Percentiles rank a stretch among this genome's conserved stretches.
These are phyloP conservation scores for Canariomyces notabilis DNA, from an alignment of 2,329 filamentous ascomycete species.

Conservation along the genomic window DNA sequence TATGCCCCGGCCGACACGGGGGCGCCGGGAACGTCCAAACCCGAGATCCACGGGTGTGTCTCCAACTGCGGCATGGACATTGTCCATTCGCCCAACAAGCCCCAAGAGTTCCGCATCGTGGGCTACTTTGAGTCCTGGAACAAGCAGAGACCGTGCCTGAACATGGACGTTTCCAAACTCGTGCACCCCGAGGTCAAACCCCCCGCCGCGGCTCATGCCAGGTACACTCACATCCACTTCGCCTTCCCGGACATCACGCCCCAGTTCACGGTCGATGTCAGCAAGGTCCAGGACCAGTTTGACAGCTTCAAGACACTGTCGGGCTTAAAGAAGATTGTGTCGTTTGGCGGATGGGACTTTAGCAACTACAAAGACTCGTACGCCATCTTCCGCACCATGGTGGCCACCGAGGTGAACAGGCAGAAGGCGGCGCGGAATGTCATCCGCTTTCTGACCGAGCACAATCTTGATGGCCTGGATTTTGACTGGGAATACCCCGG, in stretches of 20 bases:
- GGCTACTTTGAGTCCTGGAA: slow-evolving; percentile 31
- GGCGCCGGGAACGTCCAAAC: not conserved
- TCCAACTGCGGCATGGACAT: slow-evolving; percentile 12
- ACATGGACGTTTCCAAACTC: slow-evolving; percentile 22
- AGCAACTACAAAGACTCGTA: slow-evolving; percentile 34
- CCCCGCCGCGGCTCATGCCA: slow-evolving; percentile 26
- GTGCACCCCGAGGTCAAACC: too few relatives aligned
- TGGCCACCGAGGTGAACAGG: slow-evolving; percentile 32
- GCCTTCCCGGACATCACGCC: slow-evolving; percentile 27
- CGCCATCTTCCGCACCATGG: slow-evolving; percentile 32
- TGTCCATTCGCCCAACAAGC: not conserved
- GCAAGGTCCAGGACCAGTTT: slow-evolving; percentile 27
- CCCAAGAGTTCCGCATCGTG: slow-evolving; percentile 14
- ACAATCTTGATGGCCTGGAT: slow-evolving; percentile 36
- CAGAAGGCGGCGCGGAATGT: slow-evolving; percentile 33
- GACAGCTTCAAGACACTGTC: slow-evolving; percentile 27
- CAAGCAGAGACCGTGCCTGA: slow-evolving; percentile 23
- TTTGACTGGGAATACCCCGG: slow-evolving; percentile 37
- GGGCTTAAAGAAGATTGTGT: slow-evolving; percentile 33
- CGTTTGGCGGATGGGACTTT: slow-evolving; percentile 42
- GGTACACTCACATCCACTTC: slow-evolving; percentile 30
- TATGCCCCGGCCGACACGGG: not conserved
- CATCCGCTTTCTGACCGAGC: slow-evolving; percentile 34
- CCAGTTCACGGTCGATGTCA: slow-evolving; percentile 25
- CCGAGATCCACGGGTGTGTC: slow-evolving; percentile 5